Evolutionary conservation across 2,329 filamentous ascomycete genomes (phyloP), one percentile per base, ranked within the genome.

Genomic region (Clonostachys rhizophaga): DNA sequence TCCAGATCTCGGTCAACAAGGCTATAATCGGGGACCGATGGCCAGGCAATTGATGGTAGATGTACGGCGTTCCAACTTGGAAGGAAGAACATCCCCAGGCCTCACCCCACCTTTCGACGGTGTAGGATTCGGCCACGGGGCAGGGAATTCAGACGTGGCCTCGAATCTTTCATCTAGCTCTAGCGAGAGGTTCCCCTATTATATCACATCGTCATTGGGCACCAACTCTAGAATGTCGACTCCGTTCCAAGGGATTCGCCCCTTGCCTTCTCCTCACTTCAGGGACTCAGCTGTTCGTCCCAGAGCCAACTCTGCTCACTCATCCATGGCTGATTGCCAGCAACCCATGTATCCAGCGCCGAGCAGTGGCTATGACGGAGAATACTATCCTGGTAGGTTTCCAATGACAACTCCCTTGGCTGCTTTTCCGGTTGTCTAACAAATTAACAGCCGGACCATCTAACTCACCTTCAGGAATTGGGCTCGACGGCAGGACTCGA

Each of bases 41-140:
- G 79, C 84, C 68, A 75, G 84, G 34, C 83, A 86, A 3, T 61
- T 89, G 52, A 82, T 87, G 67, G 75, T 89, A 20, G 86, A 89
- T 55, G 76, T 87, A 51, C 74, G 85, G 50, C 77, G 84, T 54
- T 68, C 75, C 30, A 79, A 84, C 8, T 75, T 77, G 11, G 81
- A 83, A n/a, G 79, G 84, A 18, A 83, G 86, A 56, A 72, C 85
- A 54, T 87, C 86, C 11, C 78, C 84, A 1, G 81, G 81, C 11
- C 72, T 89, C 24, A 87, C 79, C 52, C 83, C 85, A 24, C 80
- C 79, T 0, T 86, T 88, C 63, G 81, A 83, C 10, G 75, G 75
- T 52, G 82, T 89, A 54, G 79, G 79, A 3, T 88, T 88, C 58
- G 78, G 77, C 45, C 75, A 79, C 16, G 66, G 69, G 14, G 72